Base-by-base conservation (phyloP, 805 yeast species). In the Sporopachydermia lactativora region DNA sequence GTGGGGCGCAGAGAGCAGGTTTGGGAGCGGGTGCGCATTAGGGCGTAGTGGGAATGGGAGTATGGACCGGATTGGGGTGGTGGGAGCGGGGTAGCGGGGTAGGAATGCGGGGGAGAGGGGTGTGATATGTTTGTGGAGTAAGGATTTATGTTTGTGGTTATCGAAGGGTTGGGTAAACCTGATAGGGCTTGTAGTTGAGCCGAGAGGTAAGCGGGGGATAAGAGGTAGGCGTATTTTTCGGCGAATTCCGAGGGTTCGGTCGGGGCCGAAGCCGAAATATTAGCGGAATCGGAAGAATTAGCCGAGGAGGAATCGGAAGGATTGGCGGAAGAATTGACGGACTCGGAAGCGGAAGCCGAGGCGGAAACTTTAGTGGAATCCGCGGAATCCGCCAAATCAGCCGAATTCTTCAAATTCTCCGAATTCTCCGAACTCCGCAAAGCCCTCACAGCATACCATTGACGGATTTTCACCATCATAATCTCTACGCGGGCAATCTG, bases 401-500 rank as follows among this genome's bases (percentile, higher is more conserved):
- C 8, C 8, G 8, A 8, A n/a, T n/a, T 24, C n/a, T 24, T 24
- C n/a, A 24, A 24, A n/a, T n/a, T n/a, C n/a, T n/a, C n/a, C n/a
- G n/a, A n/a, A n/a, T n/a, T n/a, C n/a, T n/a, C n/a, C n/a, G n/a
- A n/a, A n/a, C n/a, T n/a, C n/a, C n/a, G n/a, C n/a, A 24, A 24
- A 8, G 31, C 8, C n/a, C n/a, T 24, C 13, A 24, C 31, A 8
- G 31, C n/a, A 24, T 24, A 24, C 31, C 43, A 46, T 36, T 49
- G 50, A 36, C 52, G 44, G 40, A 57, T 44, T 47, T 54, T 57
- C 4, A 49, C 43, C 59, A 58, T 54, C 59, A 57, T 54, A 36
- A 48, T 47, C 36, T 53, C 51, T 11, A 56, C 51, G 39, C 54
- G 56, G 16, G 60, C 55, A 34, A 58, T 58, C 40, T 56, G 58